A percentile compares a stretch with the other conserved stretches of the same genome.
Conservation (phyloP, 208 protist species). For the Sergeia podlipaevii region DNA sequence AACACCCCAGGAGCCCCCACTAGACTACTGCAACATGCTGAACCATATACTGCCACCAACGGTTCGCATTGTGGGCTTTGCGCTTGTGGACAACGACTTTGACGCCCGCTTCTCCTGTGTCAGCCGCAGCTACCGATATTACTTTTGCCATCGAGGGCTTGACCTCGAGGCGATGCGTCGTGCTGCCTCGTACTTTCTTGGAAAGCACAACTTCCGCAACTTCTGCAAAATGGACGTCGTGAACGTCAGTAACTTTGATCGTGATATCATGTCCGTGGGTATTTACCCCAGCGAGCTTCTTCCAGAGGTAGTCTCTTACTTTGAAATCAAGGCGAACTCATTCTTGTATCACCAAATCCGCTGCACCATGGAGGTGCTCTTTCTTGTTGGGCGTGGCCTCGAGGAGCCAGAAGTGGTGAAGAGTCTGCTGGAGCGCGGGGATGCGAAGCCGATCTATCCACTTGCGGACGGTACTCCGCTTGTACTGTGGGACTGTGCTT, state of each 20-base stretch:
- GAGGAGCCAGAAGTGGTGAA: constrained; percentile 61
- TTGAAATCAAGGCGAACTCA: constrained; percentile 91
- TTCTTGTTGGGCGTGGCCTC: constrained; percentile 79
- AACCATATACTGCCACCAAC: constrained; percentile 93
- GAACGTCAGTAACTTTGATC: constrained; percentile 89
- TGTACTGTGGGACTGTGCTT: constrained; percentile 82
- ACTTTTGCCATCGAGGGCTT: constrained; percentile 80
- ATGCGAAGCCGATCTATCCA: constrained; percentile 72
- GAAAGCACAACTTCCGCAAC: constrained; percentile 97
- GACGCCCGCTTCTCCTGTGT: constrained; percentile 90
- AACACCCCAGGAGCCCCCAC: constrained; percentile 29
- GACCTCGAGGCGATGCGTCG: constrained; percentile 89
- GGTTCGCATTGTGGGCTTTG: constrained; percentile 94
- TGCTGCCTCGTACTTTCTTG: constrained; percentile 79
- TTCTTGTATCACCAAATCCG: constrained; percentile 98
- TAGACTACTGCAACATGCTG: constrained; percentile 95
- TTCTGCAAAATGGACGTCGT: constrained; percentile 97
- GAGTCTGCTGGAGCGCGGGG: constrained; percentile 55
- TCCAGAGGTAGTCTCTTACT: constrained; percentile 72
- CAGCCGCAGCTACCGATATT: constrained; percentile 91
- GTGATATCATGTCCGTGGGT: constrained; percentile 59
- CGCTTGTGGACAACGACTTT: constrained; percentile 86
- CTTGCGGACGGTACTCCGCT: constrained; percentile 77
- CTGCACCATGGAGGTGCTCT: constrained; percentile 94
- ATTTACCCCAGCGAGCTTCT: constrained; percentile 52